phyloP scores from a whole-genome alignment of 257 asterid species.

The Nemophila menziesii region DNA sequence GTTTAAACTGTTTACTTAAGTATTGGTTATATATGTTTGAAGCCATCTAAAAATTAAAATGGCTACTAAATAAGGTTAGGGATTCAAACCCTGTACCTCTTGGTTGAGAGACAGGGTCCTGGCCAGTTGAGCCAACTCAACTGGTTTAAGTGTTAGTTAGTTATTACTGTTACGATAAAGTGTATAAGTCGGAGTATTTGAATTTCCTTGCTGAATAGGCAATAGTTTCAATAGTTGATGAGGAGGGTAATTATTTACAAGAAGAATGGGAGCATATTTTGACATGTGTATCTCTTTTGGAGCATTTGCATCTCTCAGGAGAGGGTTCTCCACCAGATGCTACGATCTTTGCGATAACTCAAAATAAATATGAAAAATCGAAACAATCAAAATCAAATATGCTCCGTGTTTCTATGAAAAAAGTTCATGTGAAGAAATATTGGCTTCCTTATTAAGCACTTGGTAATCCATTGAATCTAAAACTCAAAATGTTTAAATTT shows the following conservation, averaged over 20 bases:
- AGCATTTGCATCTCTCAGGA: conserved; percentile 94
- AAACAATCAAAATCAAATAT: conserved; percentile 64
- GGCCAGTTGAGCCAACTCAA: no score
- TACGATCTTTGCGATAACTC: conserved; percentile 76
- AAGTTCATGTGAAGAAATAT: conserved; percentile 82
- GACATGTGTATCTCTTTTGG: conserved; percentile 94
- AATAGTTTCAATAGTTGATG: conserved; percentile 71
- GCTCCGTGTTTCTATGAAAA: conserved; percentile 78
- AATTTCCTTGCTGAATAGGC: conserved; percentile 40
- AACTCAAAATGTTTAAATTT: no score
- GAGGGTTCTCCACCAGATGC: conserved; percentile 99
- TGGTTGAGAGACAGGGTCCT: no score
- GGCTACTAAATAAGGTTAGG: no score
- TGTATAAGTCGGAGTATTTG: conserved; percentile 9
- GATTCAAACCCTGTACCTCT: no score
- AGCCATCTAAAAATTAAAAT: no score
- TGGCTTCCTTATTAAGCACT: no score
- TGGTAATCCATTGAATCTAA: no score
- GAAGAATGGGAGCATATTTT: conserved; percentile 97
- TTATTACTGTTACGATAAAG: not conserved
- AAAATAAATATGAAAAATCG: conserved; percentile 67
- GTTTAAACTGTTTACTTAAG: no score
- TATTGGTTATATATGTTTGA: no score
- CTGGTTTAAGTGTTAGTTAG: no score
- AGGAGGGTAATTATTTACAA: conserved; percentile 88